Conservation (phyloP, 179 eudicot species). For the Silene vulgaris region DNA sequence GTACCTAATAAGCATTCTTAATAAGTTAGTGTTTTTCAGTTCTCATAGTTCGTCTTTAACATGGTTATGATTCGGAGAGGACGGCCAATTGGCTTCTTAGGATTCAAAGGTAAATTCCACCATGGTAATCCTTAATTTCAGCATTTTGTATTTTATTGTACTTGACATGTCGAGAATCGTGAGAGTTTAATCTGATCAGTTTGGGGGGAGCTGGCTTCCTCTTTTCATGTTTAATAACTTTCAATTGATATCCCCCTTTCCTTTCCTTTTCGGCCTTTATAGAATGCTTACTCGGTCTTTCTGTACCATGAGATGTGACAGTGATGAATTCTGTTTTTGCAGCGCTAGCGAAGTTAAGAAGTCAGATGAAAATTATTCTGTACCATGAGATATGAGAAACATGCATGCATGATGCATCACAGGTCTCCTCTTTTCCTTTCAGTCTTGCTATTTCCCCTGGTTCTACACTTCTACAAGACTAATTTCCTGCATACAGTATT, state of each 20-base stretch:
- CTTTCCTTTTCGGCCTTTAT: neutral
- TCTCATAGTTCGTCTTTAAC: constrained; percentile 60
- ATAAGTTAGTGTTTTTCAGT: too few relatives aligned
- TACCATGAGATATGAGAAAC: too few relatives aligned
- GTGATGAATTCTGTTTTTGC: constrained; percentile 21
- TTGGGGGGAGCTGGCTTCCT: constrained; percentile 93
- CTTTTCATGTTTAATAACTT: constrained; percentile 58
- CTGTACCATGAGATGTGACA: neutral
- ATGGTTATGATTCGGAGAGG: constrained; percentile 96
- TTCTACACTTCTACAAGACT: too few relatives aligned
- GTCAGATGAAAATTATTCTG: constrained; percentile 56
- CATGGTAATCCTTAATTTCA: neutral
- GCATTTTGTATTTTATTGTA: neutral
- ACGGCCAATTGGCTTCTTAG: constrained; percentile 75
- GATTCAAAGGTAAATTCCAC: constrained; percentile 69
- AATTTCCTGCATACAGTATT: too few relatives aligned
- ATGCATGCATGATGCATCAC: too few relatives aligned
- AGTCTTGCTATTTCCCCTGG: too few relatives aligned
- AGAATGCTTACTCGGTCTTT: constrained; percentile 10
- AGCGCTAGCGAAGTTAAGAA: constrained; percentile 75
- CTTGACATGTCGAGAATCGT: constrained; percentile 56
- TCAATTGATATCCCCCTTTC: constrained; percentile 3
- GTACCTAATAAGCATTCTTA: too few relatives aligned
- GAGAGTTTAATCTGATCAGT: constrained; percentile 72
- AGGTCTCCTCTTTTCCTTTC: too few relatives aligned